Evolutionary conservation across 768 basidiomycete genomes (phyloP), one percentile per base, ranked within the genome.

Genomic region (Coprinopsis sp.): DNA sequence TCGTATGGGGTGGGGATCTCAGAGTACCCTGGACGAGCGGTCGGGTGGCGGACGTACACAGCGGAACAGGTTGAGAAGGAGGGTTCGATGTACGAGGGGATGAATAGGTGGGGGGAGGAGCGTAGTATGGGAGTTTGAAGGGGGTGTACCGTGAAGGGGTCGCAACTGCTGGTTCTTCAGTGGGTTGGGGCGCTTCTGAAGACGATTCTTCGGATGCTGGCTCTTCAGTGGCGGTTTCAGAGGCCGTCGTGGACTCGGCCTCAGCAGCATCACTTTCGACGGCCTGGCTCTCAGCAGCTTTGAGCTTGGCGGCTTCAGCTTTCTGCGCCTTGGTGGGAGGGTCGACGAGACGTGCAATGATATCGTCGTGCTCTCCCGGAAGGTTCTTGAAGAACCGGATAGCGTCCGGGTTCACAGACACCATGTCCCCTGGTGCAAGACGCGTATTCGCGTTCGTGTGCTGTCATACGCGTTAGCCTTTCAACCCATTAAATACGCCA

Each of bases 1-100:
- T 94, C 91, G 64, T 87, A 98, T 2, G 96, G 96, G 3, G 89
- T 90, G 5, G 95, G 91, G 29, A 99, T 87, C 65, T 99, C 96
- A 13, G 87, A 90, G 67, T 95, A 93, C 5, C 89, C 89, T 0
- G 93, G 91, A n/a, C 92, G 81, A 0, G 95, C 96, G 0, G 94
- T 96, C 6, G 96, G 96, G 58, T 98, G 92, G 29, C 96, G 88
- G 25, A 98, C 80, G 62, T 95, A 98, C 42, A 97, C 73, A 12
- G 84, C 85, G 2, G 93, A 91, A 64, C 95, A 97, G 8, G 92
- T 91, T 37, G 77, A 59, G 73, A 88, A 97, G 47, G 84, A 87
- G 11, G 83, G 79, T 55, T 94, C 89, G 43, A 68, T 64, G 39
- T 65, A 68, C 12, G 66, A 63, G 4, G 96, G 96, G 52, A 98